These are phyloP conservation scores for Nemania sp. DNA, from an alignment of 2,329 filamentous ascomycete species.

Conservation along the genomic window DNA sequence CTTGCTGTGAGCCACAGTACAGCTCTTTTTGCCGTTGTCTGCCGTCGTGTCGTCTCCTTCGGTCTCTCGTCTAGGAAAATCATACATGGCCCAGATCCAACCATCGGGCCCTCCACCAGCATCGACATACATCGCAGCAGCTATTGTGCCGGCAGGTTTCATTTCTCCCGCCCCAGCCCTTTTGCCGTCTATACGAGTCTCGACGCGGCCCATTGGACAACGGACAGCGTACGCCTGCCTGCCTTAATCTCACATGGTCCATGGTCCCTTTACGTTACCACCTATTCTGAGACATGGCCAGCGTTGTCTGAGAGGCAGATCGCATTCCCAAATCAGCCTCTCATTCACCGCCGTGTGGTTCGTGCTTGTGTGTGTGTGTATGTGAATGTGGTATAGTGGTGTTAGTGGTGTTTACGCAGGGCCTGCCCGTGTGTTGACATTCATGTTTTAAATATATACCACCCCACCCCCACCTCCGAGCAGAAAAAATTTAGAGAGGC, in stretches of 20 bases:
- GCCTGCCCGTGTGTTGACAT: slow-evolving; percentile 28
- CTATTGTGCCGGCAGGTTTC: slow-evolving; percentile 40
- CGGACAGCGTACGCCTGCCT: slow-evolving; percentile 21
- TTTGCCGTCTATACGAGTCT: slow-evolving; percentile 39
- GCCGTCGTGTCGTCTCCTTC: slow-evolving; percentile 27
- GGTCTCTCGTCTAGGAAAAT: slow-evolving; percentile 28
- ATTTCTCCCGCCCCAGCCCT: slow-evolving; percentile 39
- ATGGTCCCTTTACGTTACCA: slow-evolving; percentile 21
- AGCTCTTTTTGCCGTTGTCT: slow-evolving; percentile 34
- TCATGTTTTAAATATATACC: slow-evolving; percentile 34
- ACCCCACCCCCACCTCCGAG: slow-evolving; percentile 23
- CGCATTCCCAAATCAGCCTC: slow-evolving; percentile 28
- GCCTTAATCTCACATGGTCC: slow-evolving; percentile 27
- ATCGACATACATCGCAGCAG: slow-evolving; percentile 27
- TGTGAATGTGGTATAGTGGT: no score
- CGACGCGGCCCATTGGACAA: slow-evolving; percentile 32
- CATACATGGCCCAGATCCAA: slow-evolving; percentile 38
- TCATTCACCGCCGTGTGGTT: slow-evolving; percentile 13
- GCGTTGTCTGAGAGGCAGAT: slow-evolving; percentile 33
- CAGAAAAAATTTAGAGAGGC: slow-evolving; percentile 13
- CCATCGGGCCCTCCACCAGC: slow-evolving; percentile 31
- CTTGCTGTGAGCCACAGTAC: no score
- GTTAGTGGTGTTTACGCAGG: slow-evolving; percentile 17
- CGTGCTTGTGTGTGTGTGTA: no score
- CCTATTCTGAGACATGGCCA: slow-evolving; percentile 34